A percentile compares a stretch with the other conserved stretches of the same genome.
Conservation (phyloP, 805 yeast species). For the Zygotorulaspora chibaensis region DNA sequence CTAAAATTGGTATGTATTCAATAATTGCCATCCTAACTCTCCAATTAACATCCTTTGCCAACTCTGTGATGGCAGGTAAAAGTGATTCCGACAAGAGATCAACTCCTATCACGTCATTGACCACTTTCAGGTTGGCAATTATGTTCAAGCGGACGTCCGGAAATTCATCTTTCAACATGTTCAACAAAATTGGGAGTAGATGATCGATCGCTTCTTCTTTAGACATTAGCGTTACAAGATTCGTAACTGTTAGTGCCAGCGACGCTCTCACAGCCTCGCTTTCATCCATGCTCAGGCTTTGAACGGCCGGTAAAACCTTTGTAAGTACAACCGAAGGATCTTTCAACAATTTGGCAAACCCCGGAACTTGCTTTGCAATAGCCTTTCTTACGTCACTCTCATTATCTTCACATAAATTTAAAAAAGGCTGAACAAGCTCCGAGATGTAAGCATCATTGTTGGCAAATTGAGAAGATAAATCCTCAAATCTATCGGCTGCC, state of each 20-base stretch:
- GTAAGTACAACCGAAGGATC: slow-evolving; percentile 51
- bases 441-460: slow-evolving; percentile 50
- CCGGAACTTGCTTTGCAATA: slow-evolving; percentile 85
- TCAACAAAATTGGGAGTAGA: slow-evolving; percentile 80
- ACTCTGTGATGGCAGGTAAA: slow-evolving; percentile 91
- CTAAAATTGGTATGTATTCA: slow-evolving; percentile 91
- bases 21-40: slow-evolving; percentile 95
- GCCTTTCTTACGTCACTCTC: slow-evolving; percentile 98
- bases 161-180: slow-evolving; percentile 93
- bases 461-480: slow-evolving; percentile 61
- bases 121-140: slow-evolving; percentile 85
- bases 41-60: slow-evolving; percentile 97
- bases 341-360: slow-evolving; percentile 51
- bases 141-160: slow-evolving; percentile 95
- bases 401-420: slow-evolving; percentile 76
- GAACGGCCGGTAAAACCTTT: slow-evolving; percentile 78
- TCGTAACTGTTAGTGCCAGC: slow-evolving; percentile 81
- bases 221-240: slow-evolving; percentile 79
- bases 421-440: slow-evolving; percentile 55
- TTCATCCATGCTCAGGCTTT: slow-evolving; percentile 80
- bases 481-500: slow-evolving; percentile 91
- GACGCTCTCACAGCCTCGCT: slow-evolving; percentile 93
- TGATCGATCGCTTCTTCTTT: slow-evolving; percentile 78
- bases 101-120: slow-evolving; percentile 92
- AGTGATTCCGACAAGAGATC: slow-evolving; percentile 79